A percentile compares a stretch with the other conserved stretches of the same genome.
Evolutionary conservation across 176 grass and related monocot genomes (phyloP).

Genomic region (Rhynchospora pubera): DNA sequence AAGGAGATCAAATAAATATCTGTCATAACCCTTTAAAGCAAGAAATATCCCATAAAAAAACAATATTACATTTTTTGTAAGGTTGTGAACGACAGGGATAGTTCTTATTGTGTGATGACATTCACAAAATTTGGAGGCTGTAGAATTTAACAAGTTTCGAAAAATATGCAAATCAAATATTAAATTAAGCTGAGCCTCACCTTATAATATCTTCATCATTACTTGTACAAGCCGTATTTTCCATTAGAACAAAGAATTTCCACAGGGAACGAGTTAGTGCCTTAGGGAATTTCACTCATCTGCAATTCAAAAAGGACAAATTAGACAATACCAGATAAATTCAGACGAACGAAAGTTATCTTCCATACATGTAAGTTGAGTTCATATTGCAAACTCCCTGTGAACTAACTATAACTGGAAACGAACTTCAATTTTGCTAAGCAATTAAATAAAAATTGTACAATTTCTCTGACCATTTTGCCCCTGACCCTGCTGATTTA

Average conservation of each 20-base stretch:
- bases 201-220: not conserved
- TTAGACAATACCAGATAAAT: not conserved
- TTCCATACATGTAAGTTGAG: not conserved
- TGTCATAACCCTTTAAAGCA: not conserved
- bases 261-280: not conserved
- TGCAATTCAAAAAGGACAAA: constrained; percentile 3
- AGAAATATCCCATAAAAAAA: not conserved
- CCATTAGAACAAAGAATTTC: not conserved
- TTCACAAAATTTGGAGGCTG: not conserved
- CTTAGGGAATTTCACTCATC: not conserved
- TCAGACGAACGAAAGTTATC: not conserved
- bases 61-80: not conserved
- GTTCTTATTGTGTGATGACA: not conserved
- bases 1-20: not conserved
- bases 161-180: not conserved
- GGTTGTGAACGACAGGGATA: not conserved
- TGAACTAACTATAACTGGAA: not conserved
- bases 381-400: not conserved
- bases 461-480: not conserved
- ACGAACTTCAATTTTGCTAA: constrained; percentile 1
- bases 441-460: not conserved
- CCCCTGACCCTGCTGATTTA: not conserved
- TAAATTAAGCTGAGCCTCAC: not conserved
- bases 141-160: not conserved
- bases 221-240: not conserved